Conservation (phyloP, 108 stramenopile species). For the Cyclotella choctawhatcheeana region DNA sequence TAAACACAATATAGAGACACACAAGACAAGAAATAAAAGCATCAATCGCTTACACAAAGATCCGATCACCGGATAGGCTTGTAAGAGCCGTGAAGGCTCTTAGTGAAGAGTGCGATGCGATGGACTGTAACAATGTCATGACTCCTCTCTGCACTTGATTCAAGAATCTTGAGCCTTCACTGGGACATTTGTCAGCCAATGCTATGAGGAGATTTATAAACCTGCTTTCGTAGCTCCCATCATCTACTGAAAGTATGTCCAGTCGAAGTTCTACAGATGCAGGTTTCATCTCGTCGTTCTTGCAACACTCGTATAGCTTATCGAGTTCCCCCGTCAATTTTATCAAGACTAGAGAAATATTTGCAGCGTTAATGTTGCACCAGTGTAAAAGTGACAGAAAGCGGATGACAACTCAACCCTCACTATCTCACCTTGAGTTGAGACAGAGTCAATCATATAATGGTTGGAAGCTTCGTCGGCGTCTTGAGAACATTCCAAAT, state of each 20-base stretch:
- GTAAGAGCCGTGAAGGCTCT: conserved; percentile 62
- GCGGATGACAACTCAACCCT: too few relatives aligned
- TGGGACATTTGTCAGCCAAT: conserved; percentile 47
- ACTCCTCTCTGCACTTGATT: conserved; percentile 78
- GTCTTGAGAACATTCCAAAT: conserved; percentile 48
- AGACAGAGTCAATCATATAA: conserved; percentile 53
- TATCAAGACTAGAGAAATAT: too few relatives aligned
- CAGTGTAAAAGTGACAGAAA: too few relatives aligned
- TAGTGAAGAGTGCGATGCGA: conserved; percentile 70
- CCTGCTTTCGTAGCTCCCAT: conserved; percentile 56
- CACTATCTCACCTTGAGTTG: too few relatives aligned
- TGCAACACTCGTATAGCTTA: conserved; percentile 87
- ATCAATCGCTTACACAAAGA: conserved; percentile 40
- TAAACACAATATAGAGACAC: background rate
- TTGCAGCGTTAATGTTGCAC: too few relatives aligned
- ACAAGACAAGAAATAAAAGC: too few relatives aligned
- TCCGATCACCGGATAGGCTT: conserved; percentile 42
- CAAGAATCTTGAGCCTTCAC: conserved; percentile 61
- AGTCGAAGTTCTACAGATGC: conserved; percentile 25
- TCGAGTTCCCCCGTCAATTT: conserved; percentile 62
- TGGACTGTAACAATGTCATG: conserved; percentile 66
- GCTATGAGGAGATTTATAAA: conserved; percentile 65
- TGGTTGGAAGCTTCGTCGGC: conserved; percentile 18
- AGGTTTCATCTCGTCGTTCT: conserved; percentile 67
- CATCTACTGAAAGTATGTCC: conserved; percentile 39